phyloP scores from a whole-genome alignment of 805 yeast genomes.

The Lipomyces kockii region DNA sequence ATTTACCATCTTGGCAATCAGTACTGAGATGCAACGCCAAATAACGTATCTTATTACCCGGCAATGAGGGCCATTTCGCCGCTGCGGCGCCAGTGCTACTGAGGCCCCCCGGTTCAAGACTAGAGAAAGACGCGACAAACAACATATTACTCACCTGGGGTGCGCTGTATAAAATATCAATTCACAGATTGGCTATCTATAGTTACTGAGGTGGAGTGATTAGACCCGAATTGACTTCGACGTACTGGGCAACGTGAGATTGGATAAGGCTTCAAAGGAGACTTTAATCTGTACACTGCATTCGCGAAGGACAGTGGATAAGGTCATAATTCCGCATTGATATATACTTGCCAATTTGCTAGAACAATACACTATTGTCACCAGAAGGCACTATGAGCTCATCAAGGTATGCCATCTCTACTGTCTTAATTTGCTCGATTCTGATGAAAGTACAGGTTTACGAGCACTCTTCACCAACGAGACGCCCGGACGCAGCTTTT shows the following conservation, averaged over 20 bases:
- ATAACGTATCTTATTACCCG: too few species aligned
- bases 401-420: constrained; percentile 10
- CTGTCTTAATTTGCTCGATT: not conserved
- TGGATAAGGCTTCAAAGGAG: not conserved
- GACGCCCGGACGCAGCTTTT: constrained; percentile 49
- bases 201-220: not conserved
- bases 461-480: constrained; percentile 41
- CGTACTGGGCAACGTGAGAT: not conserved
- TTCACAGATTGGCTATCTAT: not conserved
- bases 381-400: constrained; percentile 9
- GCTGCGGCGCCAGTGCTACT: too few species aligned
- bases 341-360: not conserved
- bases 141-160: too few species aligned
- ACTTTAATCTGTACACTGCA: not conserved
- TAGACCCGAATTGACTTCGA: not conserved
- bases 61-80: too few species aligned
- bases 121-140: too few species aligned
- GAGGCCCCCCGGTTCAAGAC: too few species aligned
- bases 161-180: not conserved
- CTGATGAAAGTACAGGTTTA: constrained; percentile 7
- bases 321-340: too few species aligned
- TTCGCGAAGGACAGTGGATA: not conserved
- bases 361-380: too few species aligned
- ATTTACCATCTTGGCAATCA: too few species aligned
- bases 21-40: too few species aligned